Conservation (phyloP, 2,329 filamentous ascomycete genomes). For the Alternaria panax region DNA sequence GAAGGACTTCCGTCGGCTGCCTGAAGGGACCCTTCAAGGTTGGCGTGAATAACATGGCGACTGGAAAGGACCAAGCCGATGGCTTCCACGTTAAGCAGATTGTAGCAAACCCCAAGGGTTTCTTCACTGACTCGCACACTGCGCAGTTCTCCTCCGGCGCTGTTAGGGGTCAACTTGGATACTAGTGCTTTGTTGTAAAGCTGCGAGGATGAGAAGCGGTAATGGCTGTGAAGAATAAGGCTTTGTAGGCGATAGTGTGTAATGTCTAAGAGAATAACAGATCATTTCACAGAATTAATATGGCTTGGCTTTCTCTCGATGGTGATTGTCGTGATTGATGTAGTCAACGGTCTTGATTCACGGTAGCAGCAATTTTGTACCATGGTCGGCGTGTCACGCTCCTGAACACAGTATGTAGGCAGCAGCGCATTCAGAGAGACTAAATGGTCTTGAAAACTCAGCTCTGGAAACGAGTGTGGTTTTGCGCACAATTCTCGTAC, state of each 20-base stretch:
- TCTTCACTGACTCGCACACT: constrained; percentile 64
- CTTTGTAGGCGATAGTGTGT: neutral
- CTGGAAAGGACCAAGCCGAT: constrained; percentile 53
- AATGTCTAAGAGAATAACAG: neutral
- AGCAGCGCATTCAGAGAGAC: neutral
- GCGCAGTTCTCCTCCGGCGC: constrained; percentile 59
- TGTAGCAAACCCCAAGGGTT: constrained; percentile 58
- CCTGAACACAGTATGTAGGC: neutral
- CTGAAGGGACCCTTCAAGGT: constrained; percentile 40
- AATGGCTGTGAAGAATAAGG: neutral
- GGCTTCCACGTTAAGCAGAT: constrained; percentile 61
- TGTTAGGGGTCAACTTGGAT: constrained; percentile 57
- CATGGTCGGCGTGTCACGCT: neutral
- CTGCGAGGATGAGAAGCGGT: neutral
- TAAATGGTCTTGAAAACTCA: neutral
- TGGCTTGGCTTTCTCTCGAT: neutral
- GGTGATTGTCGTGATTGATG: neutral
- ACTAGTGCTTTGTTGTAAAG: neutral
- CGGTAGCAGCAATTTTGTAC: neutral
- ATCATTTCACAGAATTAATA: neutral
- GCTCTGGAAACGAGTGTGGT: neutral
- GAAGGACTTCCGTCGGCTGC: constrained; percentile 35
- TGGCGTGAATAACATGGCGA: constrained; percentile 41
- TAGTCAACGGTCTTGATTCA: neutral
- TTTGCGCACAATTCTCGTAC: no score